Percentiles rank a stretch among this genome's conserved stretches.
Evolutionary conservation across 768 basidiomycete species (phyloP).

Genomic region (Boletus subparvulus): DNA sequence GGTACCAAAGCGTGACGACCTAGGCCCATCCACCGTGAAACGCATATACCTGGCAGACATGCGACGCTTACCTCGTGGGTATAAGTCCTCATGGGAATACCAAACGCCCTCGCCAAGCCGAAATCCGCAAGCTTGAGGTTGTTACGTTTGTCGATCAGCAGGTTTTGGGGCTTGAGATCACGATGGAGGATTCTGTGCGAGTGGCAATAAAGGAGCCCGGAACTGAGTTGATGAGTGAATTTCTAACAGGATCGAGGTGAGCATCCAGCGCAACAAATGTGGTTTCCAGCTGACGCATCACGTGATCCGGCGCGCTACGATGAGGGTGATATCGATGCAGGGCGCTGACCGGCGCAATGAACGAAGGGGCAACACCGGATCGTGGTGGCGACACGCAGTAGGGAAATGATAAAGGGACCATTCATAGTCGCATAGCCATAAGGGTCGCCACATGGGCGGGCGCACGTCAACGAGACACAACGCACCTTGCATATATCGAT

Average conservation of each 20-base stretch:
- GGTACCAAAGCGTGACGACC: constrained; percentile 99
- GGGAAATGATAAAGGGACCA: constrained; percentile 1
- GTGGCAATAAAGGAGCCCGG: constrained; percentile 92
- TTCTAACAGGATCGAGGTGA: constrained; percentile 53
- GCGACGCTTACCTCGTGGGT: constrained; percentile 83
- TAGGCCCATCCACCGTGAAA: constrained; percentile 32
- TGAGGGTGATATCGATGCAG: constrained; percentile 20
- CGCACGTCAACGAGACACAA: background rate
- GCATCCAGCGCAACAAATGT: background rate
- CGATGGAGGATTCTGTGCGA: constrained; percentile 95
- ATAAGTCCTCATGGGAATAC: constrained; percentile 98
- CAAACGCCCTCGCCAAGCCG: constrained; percentile 94
- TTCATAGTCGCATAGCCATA: constrained; percentile 9
- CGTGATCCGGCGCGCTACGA: constrained; percentile 32
- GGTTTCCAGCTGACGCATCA: constrained; percentile 15
- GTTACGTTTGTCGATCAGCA: constrained; percentile 84
- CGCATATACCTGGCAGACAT: background rate
- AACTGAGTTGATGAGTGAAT: constrained; percentile 92
- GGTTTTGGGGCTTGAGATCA: constrained; percentile 94
- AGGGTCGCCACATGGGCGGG: constrained; percentile 4
- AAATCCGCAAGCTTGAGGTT: constrained; percentile 98
- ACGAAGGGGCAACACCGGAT: background rate
- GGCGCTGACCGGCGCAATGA: background rate
- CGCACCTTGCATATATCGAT: constrained; percentile 79
- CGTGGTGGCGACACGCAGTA: constrained; percentile 10